Base-by-base conservation (phyloP, 2,329 filamentous ascomycete genomes). In the Apiospora marii region DNA sequence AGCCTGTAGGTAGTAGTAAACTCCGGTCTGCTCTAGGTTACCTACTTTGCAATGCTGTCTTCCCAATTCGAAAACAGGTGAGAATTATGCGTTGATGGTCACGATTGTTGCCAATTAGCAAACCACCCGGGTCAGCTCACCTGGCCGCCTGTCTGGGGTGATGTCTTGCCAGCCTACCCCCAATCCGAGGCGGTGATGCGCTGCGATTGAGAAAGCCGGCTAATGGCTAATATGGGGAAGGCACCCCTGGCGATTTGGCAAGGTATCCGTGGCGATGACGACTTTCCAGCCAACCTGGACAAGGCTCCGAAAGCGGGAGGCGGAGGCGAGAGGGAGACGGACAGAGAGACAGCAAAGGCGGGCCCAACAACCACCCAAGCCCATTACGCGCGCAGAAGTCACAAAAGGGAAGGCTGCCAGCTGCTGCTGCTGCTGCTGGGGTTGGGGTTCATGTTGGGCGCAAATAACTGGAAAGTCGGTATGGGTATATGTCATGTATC, bases 251-350 rank as follows among this genome's bases (percentile, higher is more conserved):
- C 69, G 14, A 14, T 22, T 34, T 34, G 58, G 58, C 49, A 68
- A 71, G 70, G 48, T 58, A 46, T 67, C 43, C 27, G 72, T 72
- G 73, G 76, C 78, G 78, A 78, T 74, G 77, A 78, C 74, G 76
- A 74, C 75, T 72, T 73, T 74, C 41, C 67, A 48, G 44, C n/a
- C 67, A 68, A 37, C 41, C 67, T 68, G 67, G 67, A 76, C 77
- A 75, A 80, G 79, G 79, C 79, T 80, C 79, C 79, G 79, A 80
- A 78, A 79, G 74, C 79, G 79, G 79, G 77, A 78, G 73, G 74
- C 74, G 79, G 80, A 78, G 79, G 74, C 79, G 79, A 78, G 76
- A 78, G 72, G 71, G 72, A 34, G 44, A 69, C 14, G 51, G 49
- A 10, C 37, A 37, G 37, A 37, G 4, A 30, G 27, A 30, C 37